These are phyloP conservation scores for Tardiomyces blankii DNA, from an alignment of 1,139 yeast species.

Conservation along the genomic window DNA sequence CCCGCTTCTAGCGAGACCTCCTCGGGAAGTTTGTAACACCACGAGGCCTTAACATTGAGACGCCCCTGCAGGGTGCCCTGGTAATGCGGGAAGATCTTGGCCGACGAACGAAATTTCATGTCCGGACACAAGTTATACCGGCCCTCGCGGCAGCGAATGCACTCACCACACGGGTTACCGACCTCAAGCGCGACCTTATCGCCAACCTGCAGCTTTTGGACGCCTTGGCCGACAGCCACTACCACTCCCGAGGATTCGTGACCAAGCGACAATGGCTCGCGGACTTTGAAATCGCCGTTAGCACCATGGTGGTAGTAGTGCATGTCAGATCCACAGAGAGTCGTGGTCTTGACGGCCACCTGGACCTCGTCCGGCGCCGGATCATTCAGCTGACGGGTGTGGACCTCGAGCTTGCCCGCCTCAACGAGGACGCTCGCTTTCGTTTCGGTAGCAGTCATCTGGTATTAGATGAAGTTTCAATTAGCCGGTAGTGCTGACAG, in stretches of 20 bases:
- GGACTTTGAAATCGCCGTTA: conserved; percentile 19
- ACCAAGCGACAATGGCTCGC: conserved; percentile 37
- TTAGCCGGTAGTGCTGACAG: too few species aligned
- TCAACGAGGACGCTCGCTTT: conserved; percentile 13
- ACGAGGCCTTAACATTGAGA: conserved; percentile 40
- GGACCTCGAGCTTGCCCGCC: conserved; percentile 12
- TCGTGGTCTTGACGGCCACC: conserved; percentile 37
- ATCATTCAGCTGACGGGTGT: conserved; percentile 10
- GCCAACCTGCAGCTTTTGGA: conserved; percentile 30
- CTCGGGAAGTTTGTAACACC: conserved; percentile 65
- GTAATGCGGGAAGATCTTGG: conserved; percentile 15
- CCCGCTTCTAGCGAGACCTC: conserved; percentile 68
- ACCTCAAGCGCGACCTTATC: conserved; percentile 24
- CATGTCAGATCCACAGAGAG: conserved; percentile 17
- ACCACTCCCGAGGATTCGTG: conserved; percentile 70
- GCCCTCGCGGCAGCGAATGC: conserved; percentile 44
- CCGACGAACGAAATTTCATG: conserved; percentile 16
- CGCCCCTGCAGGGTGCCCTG: conserved; percentile 16
- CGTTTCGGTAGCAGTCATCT: not conserved
- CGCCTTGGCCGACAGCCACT: conserved; percentile 53
- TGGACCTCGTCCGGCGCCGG: conserved; percentile 33
- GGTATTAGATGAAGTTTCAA: not conserved
- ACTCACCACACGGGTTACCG: conserved; percentile 46
- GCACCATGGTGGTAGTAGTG: conserved; percentile 15
- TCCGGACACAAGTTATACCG: conserved; percentile 40